Evolutionary conservation across 768 basidiomycete genomes (phyloP), one percentile per base, ranked within the genome.

Genomic region (Neoboletus brunneissimus): DNA sequence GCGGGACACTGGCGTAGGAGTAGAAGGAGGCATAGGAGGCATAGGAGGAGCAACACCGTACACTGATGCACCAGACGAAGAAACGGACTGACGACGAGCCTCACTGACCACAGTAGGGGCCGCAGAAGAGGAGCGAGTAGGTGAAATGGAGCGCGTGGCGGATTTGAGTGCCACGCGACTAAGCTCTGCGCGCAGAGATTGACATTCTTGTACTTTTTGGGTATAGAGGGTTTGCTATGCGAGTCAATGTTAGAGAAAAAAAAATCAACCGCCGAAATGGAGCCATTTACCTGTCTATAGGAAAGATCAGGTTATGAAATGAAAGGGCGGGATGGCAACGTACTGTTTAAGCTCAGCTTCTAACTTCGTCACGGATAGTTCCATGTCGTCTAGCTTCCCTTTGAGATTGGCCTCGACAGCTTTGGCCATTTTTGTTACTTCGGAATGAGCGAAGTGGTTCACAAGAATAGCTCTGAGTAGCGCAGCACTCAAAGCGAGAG

Each of bases 391-490:
- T 43, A 91, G 72, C 73, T 83, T 84, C 63, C 76, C 75, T 74
- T 81, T 86, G 67, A 89, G 76, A 58, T 75, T 77, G 49, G 76
- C 73, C 75, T 91, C 89, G 52, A 80, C 73, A 55, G 70, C 74
- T 72, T 86, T 89, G 44, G 88, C 81, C 62, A 75, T 71, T 75
- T 86, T 88, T 69, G 80, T 84, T 57, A 84, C 82, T 68, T 92
- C 90, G 35, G 86, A 87, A 73, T 91, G 88, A 63, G 89, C 87
- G 48, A 84, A 75, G 70, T 91, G 87, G 67, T 92, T 92, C 76
- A 88, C 81, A 55, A 92, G 81, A 70, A 92, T 92, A 53, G 89
- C 89, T 60, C 87, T 85, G 67, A 92, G 78, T 48, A 92, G 82
- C 48, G 86, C 84, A 64, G 88, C 85, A 74, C 88, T 89, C 63